A percentile compares a stretch with the other conserved stretches of the same genome.
These are phyloP conservation scores for Calocybe gangraenosa DNA, from an alignment of 768 basidiomycete genomes.

Conservation along the genomic window DNA sequence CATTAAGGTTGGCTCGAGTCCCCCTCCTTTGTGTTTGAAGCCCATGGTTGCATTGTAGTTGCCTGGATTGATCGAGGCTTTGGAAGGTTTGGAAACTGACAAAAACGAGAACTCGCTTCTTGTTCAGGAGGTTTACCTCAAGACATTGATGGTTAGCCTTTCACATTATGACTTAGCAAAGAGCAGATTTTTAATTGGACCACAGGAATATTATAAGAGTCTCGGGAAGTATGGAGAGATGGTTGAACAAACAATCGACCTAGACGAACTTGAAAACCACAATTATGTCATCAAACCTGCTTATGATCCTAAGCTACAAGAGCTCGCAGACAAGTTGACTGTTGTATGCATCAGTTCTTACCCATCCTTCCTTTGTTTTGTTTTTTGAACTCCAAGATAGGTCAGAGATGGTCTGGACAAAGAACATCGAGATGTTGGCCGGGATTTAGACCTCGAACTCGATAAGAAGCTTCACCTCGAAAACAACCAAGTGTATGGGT, in stretches of 20 bases:
- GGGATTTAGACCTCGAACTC: constrained; percentile 73
- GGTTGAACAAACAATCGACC: constrained; percentile 95
- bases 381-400: constrained; percentile 19
- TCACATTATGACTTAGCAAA: no score
- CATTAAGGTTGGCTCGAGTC: constrained; percentile 50
- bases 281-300: constrained; percentile 91
- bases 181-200: not conserved
- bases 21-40: not conserved
- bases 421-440: constrained; percentile 69
- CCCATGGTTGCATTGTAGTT: constrained; percentile 40
- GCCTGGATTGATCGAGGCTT: constrained; percentile 63
- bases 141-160: constrained; percentile 49
- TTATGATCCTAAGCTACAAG: constrained; percentile 74
- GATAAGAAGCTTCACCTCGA: constrained; percentile 97
- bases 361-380: not conserved
- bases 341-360: constrained; percentile 31
- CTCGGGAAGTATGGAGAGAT: constrained; percentile 84
- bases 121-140: constrained; percentile 65
- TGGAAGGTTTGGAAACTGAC: constrained; percentile 47
- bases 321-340: constrained; percentile 62
- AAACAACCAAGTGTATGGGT: constrained; percentile 84
- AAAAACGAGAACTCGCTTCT: constrained; percentile 44
- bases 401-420: constrained; percentile 77
- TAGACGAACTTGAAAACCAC: constrained; percentile 79
- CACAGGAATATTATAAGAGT: constrained; percentile 57